These are phyloP conservation scores for Priceomyces haplophilus DNA, from an alignment of 805 yeast species.

Conservation along the genomic window DNA sequence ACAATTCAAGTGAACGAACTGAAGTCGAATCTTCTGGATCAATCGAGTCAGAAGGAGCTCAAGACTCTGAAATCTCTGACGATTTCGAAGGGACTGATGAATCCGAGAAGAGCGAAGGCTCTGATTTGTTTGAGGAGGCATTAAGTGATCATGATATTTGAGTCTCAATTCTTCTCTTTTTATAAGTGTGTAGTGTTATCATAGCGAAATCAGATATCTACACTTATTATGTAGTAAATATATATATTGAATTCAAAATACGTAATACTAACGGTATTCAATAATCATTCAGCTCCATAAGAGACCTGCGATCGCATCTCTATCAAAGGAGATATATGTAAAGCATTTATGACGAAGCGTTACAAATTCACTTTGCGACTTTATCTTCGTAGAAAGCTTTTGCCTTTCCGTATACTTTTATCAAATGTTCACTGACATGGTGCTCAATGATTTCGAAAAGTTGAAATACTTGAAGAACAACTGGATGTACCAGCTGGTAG, in stretches of 20 bases:
- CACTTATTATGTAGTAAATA: background rate
- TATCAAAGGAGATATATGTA: background rate
- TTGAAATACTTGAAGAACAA: slow-evolving; percentile 30
- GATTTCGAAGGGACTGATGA: background rate
- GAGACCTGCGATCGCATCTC: background rate
- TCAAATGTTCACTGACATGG: slow-evolving; percentile 24
- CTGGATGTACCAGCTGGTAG: slow-evolving; percentile 27
- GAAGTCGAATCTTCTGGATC: background rate
- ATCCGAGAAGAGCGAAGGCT: background rate
- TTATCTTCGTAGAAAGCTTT: slow-evolving; percentile 6
- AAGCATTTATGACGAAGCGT: too few species aligned
- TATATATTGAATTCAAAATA: background rate
- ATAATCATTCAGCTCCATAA: background rate
- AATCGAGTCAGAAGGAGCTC: background rate
- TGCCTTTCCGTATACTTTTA: slow-evolving; percentile 17
- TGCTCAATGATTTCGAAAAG: slow-evolving; percentile 33
- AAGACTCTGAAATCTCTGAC: slow-evolving; percentile 1
- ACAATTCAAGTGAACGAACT: background rate
- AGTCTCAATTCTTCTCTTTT: background rate
- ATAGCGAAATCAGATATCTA: background rate
- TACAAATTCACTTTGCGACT: slow-evolving; percentile 2
- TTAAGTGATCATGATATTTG: background rate
- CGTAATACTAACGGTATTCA: background rate
- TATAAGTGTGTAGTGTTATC: background rate
- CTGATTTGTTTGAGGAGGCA: background rate